Conservation (phyloP, 2,329 filamentous ascomycete species). For the Ambrosiella xylebori region DNA sequence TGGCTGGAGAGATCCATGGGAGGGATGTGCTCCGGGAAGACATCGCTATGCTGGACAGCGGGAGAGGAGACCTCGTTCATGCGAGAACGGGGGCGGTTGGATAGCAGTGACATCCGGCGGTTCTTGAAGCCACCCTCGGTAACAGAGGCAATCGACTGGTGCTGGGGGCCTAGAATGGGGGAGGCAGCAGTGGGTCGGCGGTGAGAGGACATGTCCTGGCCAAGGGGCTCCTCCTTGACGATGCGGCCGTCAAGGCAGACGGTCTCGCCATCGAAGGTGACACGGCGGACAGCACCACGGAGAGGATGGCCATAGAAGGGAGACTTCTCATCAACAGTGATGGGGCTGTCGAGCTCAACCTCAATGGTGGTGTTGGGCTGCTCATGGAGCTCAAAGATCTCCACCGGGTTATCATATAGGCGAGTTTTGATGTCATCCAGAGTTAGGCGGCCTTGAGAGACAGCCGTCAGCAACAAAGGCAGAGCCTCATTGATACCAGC, state of each 20-base stretch:
- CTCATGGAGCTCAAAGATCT: constrained; percentile 69
- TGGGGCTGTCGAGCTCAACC: constrained; percentile 52
- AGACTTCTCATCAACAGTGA: constrained; percentile 28
- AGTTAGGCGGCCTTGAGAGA: constrained; percentile 54
- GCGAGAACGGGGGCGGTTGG: constrained; percentile 8
- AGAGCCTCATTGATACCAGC: constrained; percentile 57
- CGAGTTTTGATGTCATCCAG: constrained; percentile 55
- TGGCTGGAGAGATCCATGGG: constrained; percentile 7
- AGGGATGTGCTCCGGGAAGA: constrained; percentile 10
- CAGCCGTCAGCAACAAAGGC: constrained; percentile 58
- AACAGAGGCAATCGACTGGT: constrained; percentile 7
- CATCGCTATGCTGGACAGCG: neutral
- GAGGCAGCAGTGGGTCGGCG: constrained; percentile 31
- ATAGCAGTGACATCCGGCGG: constrained; percentile 19
- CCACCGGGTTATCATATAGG: constrained; percentile 62
- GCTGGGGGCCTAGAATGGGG: constrained; percentile 35
- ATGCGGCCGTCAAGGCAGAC: constrained; percentile 55
- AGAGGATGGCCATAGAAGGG: constrained; percentile 54
- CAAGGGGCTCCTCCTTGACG: constrained; percentile 36
- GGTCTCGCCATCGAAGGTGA: constrained; percentile 58
- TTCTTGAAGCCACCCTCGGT: constrained; percentile 14
- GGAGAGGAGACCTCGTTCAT: constrained; percentile 8
- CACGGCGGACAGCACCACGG: constrained; percentile 54
- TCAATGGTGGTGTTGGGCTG: constrained; percentile 58
- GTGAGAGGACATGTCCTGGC: constrained; percentile 63